These are phyloP conservation scores for Litsea cubeba DNA, from an alignment of 164 flowering plant species.

Conservation along the genomic window DNA sequence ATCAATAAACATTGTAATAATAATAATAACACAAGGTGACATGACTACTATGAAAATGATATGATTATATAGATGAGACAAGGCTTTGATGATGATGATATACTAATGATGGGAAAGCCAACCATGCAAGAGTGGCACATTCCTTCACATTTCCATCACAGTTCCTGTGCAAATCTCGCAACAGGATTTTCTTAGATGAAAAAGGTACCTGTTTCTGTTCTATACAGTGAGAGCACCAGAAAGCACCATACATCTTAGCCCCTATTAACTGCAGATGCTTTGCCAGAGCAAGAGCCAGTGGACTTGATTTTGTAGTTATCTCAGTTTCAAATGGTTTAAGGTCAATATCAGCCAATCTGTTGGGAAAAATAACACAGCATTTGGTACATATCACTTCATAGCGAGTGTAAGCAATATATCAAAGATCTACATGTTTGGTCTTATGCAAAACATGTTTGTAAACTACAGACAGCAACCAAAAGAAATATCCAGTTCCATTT, in stretches of 20 bases:
- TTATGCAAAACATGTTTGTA: too few species aligned
- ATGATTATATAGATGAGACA: too few species aligned
- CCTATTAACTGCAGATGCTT: slow-evolving; percentile 73
- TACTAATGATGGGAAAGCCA: not conserved
- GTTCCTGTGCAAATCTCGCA: not conserved
- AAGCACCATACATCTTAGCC: slow-evolving; percentile 98
- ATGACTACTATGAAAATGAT: too few species aligned
- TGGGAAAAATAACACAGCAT: not conserved
- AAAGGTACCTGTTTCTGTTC: slow-evolving; percentile 84
- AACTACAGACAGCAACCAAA: not conserved
- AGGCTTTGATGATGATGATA: too few species aligned
- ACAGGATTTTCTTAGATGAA: slow-evolving; percentile 2
- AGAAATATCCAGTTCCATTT: not conserved
- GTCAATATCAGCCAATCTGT: slow-evolving; percentile 50
- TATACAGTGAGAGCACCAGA: slow-evolving; percentile 96
- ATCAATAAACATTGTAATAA: not conserved
- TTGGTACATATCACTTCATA: not conserved
- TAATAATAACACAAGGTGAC: too few species aligned
- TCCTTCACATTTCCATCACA: not conserved
- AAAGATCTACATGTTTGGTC: not conserved
- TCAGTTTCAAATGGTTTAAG: slow-evolving; percentile 54
- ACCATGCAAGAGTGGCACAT: not conserved
- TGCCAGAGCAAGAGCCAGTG: slow-evolving; percentile 75
- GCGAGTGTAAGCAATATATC: not conserved
- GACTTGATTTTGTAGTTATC: slow-evolving; percentile 62